phyloP scores from a whole-genome alignment of 1,139 yeast species.

The Saccharomyces hybrid region DNA sequence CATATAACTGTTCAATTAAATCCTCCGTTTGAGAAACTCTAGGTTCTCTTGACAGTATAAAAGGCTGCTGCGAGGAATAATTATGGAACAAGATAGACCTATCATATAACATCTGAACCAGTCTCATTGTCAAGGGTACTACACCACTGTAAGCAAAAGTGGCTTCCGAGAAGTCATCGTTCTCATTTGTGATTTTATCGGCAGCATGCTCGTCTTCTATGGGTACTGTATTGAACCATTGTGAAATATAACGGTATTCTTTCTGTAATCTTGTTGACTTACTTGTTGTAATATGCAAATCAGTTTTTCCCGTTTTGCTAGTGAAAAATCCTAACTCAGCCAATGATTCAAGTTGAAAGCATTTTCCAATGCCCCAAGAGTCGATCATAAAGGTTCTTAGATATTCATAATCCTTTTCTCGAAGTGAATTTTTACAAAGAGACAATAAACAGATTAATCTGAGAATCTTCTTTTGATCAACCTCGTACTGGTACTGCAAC shows the following conservation, averaged over 20 bases:
- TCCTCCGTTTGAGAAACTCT: constrained; percentile 19
- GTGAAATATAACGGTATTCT: constrained; percentile 21
- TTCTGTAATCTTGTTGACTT: constrained; percentile 6
- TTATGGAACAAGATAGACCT: constrained; percentile 21
- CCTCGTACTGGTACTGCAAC: constrained; percentile 22
- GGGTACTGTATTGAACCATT: constrained; percentile 25
- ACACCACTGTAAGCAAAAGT: constrained; percentile 33
- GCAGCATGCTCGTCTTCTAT: constrained; percentile 15
- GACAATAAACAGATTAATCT: constrained; percentile 24
- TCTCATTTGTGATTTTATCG: constrained; percentile 9
- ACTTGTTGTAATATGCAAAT: constrained; percentile 4
- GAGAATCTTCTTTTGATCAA: constrained; percentile 13
- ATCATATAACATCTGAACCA: constrained; percentile 27
- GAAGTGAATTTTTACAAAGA: constrained; percentile 22
- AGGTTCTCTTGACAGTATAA: constrained; percentile 25
- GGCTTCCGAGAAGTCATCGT: constrained; percentile 11
- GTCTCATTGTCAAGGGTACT: constrained; percentile 27
- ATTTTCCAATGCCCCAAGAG: constrained; percentile 24
- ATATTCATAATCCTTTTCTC: constrained; percentile 25
- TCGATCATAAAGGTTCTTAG: constrained; percentile 26
- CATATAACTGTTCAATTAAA: constrained; percentile 22
- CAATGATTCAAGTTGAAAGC: constrained; percentile 23
- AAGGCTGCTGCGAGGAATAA: constrained; percentile 29
- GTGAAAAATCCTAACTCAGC: constrained; percentile 18
- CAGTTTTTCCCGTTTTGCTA: constrained; percentile 11